Conservation (phyloP, 768 basidiomycete genomes). For the Leucogyrophana mollusca region DNA sequence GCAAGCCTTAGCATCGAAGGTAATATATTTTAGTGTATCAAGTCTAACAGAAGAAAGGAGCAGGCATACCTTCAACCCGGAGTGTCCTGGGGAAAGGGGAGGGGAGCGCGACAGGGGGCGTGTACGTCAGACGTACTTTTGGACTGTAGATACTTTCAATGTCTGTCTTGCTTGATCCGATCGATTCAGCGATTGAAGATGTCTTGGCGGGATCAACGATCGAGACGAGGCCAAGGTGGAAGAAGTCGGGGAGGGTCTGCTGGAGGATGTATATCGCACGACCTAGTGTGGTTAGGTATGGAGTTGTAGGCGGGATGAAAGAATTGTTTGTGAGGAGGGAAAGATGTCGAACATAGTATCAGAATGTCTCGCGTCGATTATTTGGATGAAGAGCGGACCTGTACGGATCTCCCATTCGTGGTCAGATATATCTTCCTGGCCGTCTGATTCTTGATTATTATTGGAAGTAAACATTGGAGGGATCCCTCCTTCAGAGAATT, state of each 20-base stretch:
- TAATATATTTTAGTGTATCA: no score
- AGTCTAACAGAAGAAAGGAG: no score
- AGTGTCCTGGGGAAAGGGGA: slow-evolving; percentile 68
- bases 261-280: slow-evolving; percentile 69
- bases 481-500: slow-evolving; percentile 8
- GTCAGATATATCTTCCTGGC: slow-evolving; percentile 46
- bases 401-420: slow-evolving; percentile 79
- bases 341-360: slow-evolving; percentile 30
- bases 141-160: slow-evolving; percentile 60
- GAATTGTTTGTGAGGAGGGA: no score
- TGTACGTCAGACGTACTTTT: slow-evolving; percentile 61
- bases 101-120: slow-evolving; percentile 64
- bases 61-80: slow-evolving; percentile 74
- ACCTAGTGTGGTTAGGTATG: slow-evolving; percentile 37
- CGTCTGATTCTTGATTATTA: slow-evolving; percentile 6
- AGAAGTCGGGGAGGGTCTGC: slow-evolving; percentile 72
- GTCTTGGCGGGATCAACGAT: slow-evolving; percentile 47
- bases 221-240: slow-evolving; percentile 62
- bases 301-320: not conserved
- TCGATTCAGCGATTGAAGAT: slow-evolving; percentile 27
- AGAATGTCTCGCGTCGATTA: slow-evolving; percentile 18
- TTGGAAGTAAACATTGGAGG: slow-evolving; percentile 23
- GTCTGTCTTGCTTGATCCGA: slow-evolving; percentile 19
- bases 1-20: no score
- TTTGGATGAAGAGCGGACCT: slow-evolving; percentile 38